phyloP scores from a whole-genome alignment of 352 stramenopile species.

The Phytophthora parvispora region DNA sequence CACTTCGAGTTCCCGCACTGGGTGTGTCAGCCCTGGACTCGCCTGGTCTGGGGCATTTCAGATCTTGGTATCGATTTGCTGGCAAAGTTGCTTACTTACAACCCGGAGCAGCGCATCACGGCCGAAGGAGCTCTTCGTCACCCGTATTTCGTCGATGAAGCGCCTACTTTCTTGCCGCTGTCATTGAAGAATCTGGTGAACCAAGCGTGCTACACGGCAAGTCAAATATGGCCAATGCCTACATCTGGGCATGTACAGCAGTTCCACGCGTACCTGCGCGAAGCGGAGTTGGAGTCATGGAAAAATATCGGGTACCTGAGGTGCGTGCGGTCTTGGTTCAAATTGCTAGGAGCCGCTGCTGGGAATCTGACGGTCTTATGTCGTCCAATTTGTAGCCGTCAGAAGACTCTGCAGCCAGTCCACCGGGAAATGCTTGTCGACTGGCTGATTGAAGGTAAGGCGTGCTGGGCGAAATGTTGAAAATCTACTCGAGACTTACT shows the following conservation, averaged over 20 bases:
- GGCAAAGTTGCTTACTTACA: slow-evolving; percentile 84
- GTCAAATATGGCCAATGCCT: slow-evolving; percentile 43
- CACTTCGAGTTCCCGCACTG: slow-evolving; percentile 91
- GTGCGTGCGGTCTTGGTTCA: slow-evolving; percentile 27
- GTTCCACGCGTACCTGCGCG: slow-evolving; percentile 84
- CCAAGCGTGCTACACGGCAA: slow-evolving; percentile 81
- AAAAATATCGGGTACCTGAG: slow-evolving; percentile 91
- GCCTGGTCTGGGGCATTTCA: slow-evolving; percentile 78
- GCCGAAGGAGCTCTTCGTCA: slow-evolving; percentile 86
- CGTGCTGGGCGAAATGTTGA: too few species aligned
- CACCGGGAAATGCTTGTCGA: slow-evolving; percentile 94
- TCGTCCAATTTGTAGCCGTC: slow-evolving; percentile 62
- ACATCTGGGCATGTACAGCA: slow-evolving; percentile 82
- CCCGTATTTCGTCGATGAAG: slow-evolving; percentile 77
- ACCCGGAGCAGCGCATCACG: slow-evolving; percentile 85
- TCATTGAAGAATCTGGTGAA: slow-evolving; percentile 81
- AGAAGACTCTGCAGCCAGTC: slow-evolving; percentile 84
- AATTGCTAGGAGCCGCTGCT: neutral
- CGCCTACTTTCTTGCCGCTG: slow-evolving; percentile 51
- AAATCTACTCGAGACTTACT: neutral
- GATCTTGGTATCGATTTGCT: slow-evolving; percentile 78
- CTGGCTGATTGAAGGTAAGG: slow-evolving; percentile 94
- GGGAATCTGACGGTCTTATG: too few species aligned
- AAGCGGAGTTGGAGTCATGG: slow-evolving; percentile 85
- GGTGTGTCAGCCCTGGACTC: slow-evolving; percentile 74